Evolutionary conservation across 2,329 filamentous ascomycete species (phyloP).

Genomic region (Neofusicoccum parvum): DNA sequence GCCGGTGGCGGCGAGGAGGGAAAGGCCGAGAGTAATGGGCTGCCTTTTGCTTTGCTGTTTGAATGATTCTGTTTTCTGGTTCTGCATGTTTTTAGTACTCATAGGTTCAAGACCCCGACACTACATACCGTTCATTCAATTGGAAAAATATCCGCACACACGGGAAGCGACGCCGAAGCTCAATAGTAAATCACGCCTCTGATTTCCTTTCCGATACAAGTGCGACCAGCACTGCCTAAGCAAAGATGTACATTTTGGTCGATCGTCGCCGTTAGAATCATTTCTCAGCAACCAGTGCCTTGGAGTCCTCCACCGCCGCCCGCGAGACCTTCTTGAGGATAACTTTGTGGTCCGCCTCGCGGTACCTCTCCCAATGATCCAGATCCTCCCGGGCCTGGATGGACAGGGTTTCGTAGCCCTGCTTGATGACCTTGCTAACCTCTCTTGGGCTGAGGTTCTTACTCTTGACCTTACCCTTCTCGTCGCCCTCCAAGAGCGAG

Average conservation of each 20-base stretch:
- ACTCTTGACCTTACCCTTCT: slow-evolving; percentile 52
- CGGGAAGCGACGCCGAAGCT: too few species aligned
- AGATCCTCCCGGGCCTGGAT: slow-evolving; percentile 87
- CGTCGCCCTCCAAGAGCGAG: slow-evolving; percentile 68
- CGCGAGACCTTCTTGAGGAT: slow-evolving; percentile 86
- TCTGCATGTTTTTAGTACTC: too few species aligned
- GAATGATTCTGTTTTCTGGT: too few species aligned
- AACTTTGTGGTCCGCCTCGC: slow-evolving; percentile 82
- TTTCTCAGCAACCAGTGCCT: slow-evolving; percentile 45
- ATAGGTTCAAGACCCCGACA: too few species aligned
- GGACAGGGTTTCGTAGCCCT: slow-evolving; percentile 91
- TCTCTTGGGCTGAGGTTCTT: slow-evolving; percentile 79
- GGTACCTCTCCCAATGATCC: slow-evolving; percentile 81
- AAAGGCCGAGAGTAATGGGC: slow-evolving; percentile 5
- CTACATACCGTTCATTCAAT: too few species aligned
- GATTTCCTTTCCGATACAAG: background rate
- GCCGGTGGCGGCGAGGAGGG: slow-evolving; percentile 14
- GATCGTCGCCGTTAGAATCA: background rate
- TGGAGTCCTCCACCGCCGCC: slow-evolving; percentile 72
- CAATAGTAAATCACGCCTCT: too few species aligned
- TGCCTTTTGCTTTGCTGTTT: too few species aligned
- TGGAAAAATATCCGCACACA: too few species aligned
- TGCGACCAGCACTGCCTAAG: background rate
- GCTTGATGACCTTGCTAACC: slow-evolving; percentile 89
- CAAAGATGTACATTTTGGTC: background rate